Percentiles rank a stretch among this genome's conserved stretches.
These are phyloP conservation scores for Thielaviopsis cerberus DNA, from an alignment of 2,329 filamentous ascomycete species.

Conservation along the genomic window DNA sequence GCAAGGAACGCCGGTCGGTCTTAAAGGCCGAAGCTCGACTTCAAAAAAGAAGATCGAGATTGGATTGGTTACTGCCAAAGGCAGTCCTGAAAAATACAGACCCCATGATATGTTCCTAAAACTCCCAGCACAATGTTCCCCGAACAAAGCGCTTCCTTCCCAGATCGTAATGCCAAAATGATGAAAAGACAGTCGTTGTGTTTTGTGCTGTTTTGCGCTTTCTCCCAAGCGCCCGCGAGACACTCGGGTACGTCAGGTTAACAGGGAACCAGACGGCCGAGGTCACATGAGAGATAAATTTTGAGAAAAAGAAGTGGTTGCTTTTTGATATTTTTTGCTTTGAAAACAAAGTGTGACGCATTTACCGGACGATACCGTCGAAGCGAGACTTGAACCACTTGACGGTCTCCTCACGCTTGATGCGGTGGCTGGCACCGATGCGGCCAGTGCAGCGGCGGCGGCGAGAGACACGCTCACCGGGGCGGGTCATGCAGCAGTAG, in stretches of 20 bases:
- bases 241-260: slow-evolving; percentile 10
- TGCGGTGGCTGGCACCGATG: slow-evolving; percentile 77
- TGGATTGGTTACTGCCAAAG: slow-evolving; percentile 28
- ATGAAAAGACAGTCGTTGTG: slow-evolving; percentile 13
- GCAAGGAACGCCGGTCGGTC: slow-evolving; percentile 49
- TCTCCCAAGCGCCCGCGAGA: slow-evolving; percentile 8
- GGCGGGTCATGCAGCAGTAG: slow-evolving; percentile 99
- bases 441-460: slow-evolving; percentile 75
- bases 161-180: slow-evolving; percentile 21
- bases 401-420: slow-evolving; percentile 87
- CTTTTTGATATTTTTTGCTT: slow-evolving; percentile 11
- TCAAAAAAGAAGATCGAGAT: slow-evolving; percentile 34
- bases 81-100: slow-evolving; percentile 22
- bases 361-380: slow-evolving; percentile 98
- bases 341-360: slow-evolving; percentile 15
- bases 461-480: slow-evolving; percentile 92
- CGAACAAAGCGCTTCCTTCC: slow-evolving; percentile 8
- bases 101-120: slow-evolving; percentile 16
- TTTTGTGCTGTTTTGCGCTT: slow-evolving; percentile 16
- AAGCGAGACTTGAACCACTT: slow-evolving; percentile 88
- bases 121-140: slow-evolving; percentile 13
- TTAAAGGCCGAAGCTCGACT: slow-evolving; percentile 51
- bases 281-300: slow-evolving; percentile 11
- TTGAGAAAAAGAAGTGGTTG: slow-evolving; percentile 10
- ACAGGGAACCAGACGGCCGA: slow-evolving; percentile 8